Conservation (phyloP, 2,329 filamentous ascomycete species). For the Rugonectria rugulosa region DNA sequence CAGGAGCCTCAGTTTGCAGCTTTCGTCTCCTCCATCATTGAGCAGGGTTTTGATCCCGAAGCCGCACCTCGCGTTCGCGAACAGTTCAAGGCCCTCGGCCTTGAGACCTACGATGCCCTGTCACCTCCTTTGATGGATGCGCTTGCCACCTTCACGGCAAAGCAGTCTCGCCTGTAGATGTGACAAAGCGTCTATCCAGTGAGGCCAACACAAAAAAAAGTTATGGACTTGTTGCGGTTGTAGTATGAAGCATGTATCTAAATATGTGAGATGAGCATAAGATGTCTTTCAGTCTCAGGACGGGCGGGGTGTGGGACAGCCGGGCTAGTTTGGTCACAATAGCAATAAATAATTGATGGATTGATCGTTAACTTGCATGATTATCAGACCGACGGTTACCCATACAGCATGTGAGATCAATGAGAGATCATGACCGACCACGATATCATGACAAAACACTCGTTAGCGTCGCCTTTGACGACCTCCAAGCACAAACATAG, state of each 20-base stretch:
- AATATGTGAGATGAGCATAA: too few species aligned
- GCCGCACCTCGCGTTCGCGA: slow-evolving; percentile 62
- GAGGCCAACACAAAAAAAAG: background rate
- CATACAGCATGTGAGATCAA: too few species aligned
- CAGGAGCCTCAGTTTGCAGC: slow-evolving; percentile 76
- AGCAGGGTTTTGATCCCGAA: slow-evolving; percentile 68
- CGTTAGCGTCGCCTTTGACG: too few species aligned
- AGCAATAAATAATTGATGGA: too few species aligned
- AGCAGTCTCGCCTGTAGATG: slow-evolving; percentile 46
- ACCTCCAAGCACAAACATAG: too few species aligned
- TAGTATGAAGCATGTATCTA: slow-evolving; percentile 1
- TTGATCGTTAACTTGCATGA: too few species aligned
- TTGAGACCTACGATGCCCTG: slow-evolving; percentile 70
- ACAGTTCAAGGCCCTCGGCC: slow-evolving; percentile 60
- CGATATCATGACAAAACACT: too few species aligned
- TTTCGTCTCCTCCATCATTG: slow-evolving; percentile 72
- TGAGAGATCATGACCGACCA: too few species aligned
- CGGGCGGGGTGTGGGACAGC: too few species aligned
- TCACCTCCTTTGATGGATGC: slow-evolving; percentile 70
- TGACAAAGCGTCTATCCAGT: background rate
- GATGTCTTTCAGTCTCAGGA: too few species aligned
- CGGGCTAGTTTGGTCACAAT: too few species aligned
- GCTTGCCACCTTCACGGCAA: slow-evolving; percentile 62
- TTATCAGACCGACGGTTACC: too few species aligned
- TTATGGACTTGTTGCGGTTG: slow-evolving; percentile 14